A percentile compares a stretch with the other conserved stretches of the same genome.
Conservation (phyloP, 2,329 filamentous ascomycete species). For the Arthrobotrys sphaeroides region DNA sequence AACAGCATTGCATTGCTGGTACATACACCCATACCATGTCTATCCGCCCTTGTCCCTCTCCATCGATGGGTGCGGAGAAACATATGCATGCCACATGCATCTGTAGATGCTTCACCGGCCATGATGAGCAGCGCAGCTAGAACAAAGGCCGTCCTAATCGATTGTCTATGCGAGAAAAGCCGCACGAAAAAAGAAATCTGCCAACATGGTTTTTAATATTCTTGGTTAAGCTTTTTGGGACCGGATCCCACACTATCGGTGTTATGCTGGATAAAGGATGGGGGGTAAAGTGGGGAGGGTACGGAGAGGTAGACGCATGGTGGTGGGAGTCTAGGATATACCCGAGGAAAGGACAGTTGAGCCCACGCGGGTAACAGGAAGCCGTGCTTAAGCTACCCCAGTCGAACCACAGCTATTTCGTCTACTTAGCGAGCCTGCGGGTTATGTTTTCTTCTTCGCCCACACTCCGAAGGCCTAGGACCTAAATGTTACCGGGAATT, state of each 20-base stretch:
- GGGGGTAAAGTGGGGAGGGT: neutral
- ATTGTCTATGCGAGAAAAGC: conserved; percentile 25
- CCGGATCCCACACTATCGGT: conserved; percentile 1
- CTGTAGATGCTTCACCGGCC: neutral
- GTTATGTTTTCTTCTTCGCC: conserved; percentile 13
- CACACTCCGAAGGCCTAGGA: conserved; percentile 5
- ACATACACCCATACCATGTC: conserved; percentile 8
- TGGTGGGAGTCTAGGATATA: conserved; percentile 10
- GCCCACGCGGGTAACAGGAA: conserved; percentile 39
- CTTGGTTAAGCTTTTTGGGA: conserved; percentile 30
- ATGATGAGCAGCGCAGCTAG: neutral
- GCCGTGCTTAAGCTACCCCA: conserved; percentile 26
- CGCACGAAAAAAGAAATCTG: conserved; percentile 11
- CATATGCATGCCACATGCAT: conserved; percentile 11
- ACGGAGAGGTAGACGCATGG: conserved; percentile 28
- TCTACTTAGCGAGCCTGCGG: conserved; percentile 33
- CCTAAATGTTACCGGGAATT: conserved; percentile 30
- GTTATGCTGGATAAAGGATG: neutral
- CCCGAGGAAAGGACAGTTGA: conserved; percentile 40
- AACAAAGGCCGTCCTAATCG: conserved; percentile 20
- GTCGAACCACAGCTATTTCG: conserved; percentile 24
- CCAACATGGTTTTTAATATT: conserved; percentile 26
- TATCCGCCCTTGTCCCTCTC: neutral
- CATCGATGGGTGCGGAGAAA: conserved; percentile 19
- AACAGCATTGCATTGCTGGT: conserved; percentile 20